Base-by-base conservation (phyloP, 2,329 filamentous ascomycete genomes). In the Chrysoporthe austroafricana region DNA sequence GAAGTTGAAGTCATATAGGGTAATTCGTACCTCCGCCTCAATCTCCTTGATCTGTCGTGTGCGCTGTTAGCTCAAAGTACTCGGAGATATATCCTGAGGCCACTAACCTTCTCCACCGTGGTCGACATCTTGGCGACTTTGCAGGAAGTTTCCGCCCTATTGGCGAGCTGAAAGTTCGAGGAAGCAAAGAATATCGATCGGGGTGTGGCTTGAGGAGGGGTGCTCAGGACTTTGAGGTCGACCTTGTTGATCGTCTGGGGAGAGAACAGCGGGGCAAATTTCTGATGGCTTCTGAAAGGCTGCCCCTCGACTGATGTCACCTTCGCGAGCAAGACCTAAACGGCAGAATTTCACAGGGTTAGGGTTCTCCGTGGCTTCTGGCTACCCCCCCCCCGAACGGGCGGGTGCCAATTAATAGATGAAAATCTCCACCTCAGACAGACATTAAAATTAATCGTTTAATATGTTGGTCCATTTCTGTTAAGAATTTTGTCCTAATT, bases 51-150 rank as follows among this genome's bases (percentile, higher is more conserved):
- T 97, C 92, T 96, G 71, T 62, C 68, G 69, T 64, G 48, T 21
- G 34, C 26, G 54, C 57, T 64, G 74, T 81, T 74, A 83, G 81
- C 63, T 63, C 56, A 62, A 61, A 50, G 26, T 58, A 58, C 63
- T 52, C 42, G 54, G 57, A 60, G 42, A 48, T 66, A 26, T 63
- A 63, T 60, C 44, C 18, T 68, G 57, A 64, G 67, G 64, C 57
- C 48, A 76, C 86, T 73, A 78, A 92, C 93, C 91, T 98, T 98
- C 76, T 98, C 95, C 79, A 97, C 94, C 54, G 95, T 98, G 70
- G 95, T 98, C 86, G 95, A 86, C 96, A 98, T 98, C 80, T 91
- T 84, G 78, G 78, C 74, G 71, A 70, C 67, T 69, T 65, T 69
- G 59, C 46, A 50, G 69, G 16, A 59, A 60, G 60, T 50, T 26